Base-by-base conservation (phyloP, 2,329 filamentous ascomycete genomes). In the Pyricularia sp. region DNA sequence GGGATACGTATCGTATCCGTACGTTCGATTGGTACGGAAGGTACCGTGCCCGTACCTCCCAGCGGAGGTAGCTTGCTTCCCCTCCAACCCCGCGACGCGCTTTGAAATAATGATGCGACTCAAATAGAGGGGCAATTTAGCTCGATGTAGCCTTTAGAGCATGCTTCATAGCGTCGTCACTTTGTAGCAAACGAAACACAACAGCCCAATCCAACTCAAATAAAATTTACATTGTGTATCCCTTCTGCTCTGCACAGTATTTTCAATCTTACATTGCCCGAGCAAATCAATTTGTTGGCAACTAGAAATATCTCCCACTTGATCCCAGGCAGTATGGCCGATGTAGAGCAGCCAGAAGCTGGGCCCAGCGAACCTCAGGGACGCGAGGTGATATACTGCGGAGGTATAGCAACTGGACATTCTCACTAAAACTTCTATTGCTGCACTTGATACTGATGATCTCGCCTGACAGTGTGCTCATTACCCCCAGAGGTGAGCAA, bases 401-500 rank as follows among this genome's bases (percentile, higher is more conserved):
- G 63, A 64, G 63, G 63, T 64, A 22, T 22, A 53, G 24, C 19
- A 19, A 53, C 31, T 10, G 24, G 22, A 8, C 31, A 13, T 22
- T 30, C 26, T 22, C n/a, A 53, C 16, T 28, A 63, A n/a, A 13
- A 24, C 13, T 24, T 26, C 1, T 12, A 63, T 24, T 53, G 24
- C 8, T 8, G 10, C 10, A 9, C 22, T 4, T 35, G 9, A 53
- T 10, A 33, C 22, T 60, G 22, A 59, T 26, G 12, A 8, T 19
- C 7, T 26, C n/a, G 4, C n/a, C 16, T 35, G 69, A 60, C 69
- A 88, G 85, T 88, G 62, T 88, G 85, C 76, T 83, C 83, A 66
- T 77, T 88, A 65, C 85, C 85, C 44, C 85, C 85, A 64, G 85
- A 88, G 82, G 85, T 87, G 81, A 67, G 73, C 57, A 2, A 55